Conservation (phyloP, 768 basidiomycete genomes). For the Atractiella rhizophila region DNA sequence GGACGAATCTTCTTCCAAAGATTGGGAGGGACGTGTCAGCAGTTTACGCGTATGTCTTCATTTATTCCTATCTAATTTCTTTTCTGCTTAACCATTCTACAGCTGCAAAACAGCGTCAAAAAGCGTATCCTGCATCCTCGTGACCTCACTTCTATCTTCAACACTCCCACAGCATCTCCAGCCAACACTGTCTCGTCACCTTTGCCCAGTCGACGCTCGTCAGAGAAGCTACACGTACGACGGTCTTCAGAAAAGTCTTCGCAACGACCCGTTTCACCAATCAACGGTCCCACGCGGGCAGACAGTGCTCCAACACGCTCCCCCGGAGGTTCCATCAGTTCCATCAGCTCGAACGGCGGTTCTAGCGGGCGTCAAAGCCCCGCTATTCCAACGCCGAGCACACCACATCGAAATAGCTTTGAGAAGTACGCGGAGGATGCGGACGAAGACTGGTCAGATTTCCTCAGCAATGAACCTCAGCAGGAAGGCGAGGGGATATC, state of each 20-base stretch:
- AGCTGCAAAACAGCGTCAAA: constrained; percentile 47
- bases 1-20: constrained; percentile 50
- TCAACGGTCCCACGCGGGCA: too few relatives aligned
- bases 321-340: background rate
- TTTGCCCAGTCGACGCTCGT: background rate
- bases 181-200: background rate
- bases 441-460: constrained; percentile 80
- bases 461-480: constrained; percentile 46
- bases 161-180: constrained; percentile 1
- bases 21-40: constrained; percentile 50
- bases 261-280: too few relatives aligned
- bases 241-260: background rate
- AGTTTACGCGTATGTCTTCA: constrained; percentile 42
- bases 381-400: constrained; percentile 6
- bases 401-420: constrained; percentile 1
- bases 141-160: constrained; percentile 30
- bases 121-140: constrained; percentile 65
- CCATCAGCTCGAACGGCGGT: background rate
- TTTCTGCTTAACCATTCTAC: background rate
- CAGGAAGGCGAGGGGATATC: too few relatives aligned
- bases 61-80: background rate
- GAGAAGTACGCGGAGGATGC: constrained; percentile 25
- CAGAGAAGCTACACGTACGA: background rate
- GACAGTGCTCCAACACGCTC: background rate
- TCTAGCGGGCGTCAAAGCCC: background rate